phyloP scores from a whole-genome alignment of 371 early-diverging fungal species.

The Lichtheimia ornata region DNA sequence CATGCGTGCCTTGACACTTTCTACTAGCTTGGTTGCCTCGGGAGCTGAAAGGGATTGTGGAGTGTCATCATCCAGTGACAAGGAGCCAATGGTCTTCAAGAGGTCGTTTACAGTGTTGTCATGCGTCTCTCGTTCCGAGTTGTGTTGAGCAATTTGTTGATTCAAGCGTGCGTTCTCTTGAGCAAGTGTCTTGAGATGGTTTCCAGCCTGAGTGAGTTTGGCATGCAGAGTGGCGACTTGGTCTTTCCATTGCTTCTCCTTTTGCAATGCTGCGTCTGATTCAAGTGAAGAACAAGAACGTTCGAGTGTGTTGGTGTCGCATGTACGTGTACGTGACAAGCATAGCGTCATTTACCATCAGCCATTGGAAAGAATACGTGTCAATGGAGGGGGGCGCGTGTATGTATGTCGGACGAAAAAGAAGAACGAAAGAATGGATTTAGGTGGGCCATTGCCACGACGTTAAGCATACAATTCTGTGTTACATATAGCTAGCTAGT shows the following conservation, averaged over 20 bases:
- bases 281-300: too few species aligned
- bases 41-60: neutral
- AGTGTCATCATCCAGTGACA: neutral
- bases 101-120: too few species aligned
- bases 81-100: neutral
- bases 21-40: neutral
- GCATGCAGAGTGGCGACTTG: conserved; percentile 20
- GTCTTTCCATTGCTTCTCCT: conserved; percentile 19
- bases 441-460: too few species aligned
- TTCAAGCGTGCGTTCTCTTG: conserved; percentile 36
- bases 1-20: neutral
- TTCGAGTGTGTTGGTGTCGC: too few species aligned
- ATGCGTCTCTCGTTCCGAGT: too few species aligned
- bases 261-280: conserved; percentile 8
- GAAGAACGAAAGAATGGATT: neutral
- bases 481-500: too few species aligned
- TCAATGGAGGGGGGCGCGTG: neutral
- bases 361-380: neutral
- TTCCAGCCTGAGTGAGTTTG: conserved; percentile 49
- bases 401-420: neutral
- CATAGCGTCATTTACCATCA: neutral
- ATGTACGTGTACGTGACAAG: too few species aligned
- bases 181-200: conserved; percentile 47
- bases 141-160: conserved; percentile 11
- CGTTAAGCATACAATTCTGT: too few species aligned